phyloP scores from a whole-genome alignment of 2,329 filamentous ascomycete genomes.

The Iodosphaeria phyllophila region DNA sequence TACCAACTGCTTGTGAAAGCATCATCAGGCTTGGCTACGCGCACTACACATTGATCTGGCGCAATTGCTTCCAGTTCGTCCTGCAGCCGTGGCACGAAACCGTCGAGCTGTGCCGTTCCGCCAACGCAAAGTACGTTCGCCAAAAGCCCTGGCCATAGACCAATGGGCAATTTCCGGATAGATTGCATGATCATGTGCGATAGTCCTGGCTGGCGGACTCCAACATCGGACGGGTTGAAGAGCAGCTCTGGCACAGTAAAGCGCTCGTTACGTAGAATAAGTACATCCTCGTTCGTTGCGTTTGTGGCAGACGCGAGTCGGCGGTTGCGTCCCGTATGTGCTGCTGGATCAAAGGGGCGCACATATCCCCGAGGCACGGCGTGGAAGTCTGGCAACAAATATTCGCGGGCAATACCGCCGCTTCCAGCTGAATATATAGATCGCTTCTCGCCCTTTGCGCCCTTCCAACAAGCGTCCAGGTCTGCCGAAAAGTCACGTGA shows the following conservation, averaged over 20 bases:
- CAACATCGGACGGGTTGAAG: constrained; percentile 73
- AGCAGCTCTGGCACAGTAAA: constrained; percentile 81
- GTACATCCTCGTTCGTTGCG: constrained; percentile 44
- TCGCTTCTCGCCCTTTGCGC: constrained; percentile 39
- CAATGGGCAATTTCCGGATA: constrained; percentile 55
- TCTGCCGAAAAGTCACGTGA: constrained; percentile 58
- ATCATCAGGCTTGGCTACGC: constrained; percentile 50
- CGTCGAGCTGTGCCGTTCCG: constrained; percentile 62
- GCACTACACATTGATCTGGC: constrained; percentile 59
- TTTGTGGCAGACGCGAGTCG: constrained; percentile 24
- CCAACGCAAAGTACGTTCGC: constrained; percentile 82
- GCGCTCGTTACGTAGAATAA: constrained; percentile 80
- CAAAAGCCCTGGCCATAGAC: constrained; percentile 65
- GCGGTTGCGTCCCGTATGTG: constrained; percentile 31
- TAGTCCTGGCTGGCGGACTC: constrained; percentile 66
- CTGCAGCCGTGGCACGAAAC: constrained; percentile 66
- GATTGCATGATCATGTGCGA: constrained; percentile 70
- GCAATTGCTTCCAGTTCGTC: constrained; percentile 53
- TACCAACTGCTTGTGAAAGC: constrained; percentile 71
- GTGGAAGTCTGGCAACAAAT: constrained; percentile 71
- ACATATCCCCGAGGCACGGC: constrained; percentile 43
- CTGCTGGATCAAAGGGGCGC: constrained; percentile 56
- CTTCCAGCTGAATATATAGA: constrained; percentile 26
- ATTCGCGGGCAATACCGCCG: constrained; percentile 65
- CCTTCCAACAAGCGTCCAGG: constrained; percentile 73